Conservation (phyloP, 768 basidiomycete genomes). For the Suillus spraguei region DNA sequence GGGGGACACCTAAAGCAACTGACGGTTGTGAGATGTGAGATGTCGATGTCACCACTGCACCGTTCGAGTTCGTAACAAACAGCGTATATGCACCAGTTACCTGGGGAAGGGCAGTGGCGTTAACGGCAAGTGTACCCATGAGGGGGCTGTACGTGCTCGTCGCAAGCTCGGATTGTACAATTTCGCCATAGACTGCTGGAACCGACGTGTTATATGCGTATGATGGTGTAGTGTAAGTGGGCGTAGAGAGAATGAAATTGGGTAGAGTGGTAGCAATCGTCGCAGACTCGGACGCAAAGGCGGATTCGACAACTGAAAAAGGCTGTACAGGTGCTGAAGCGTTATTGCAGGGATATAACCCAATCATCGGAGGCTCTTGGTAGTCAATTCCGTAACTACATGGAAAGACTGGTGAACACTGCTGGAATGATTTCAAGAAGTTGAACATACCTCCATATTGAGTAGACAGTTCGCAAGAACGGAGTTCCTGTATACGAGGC, state of each 20-base stretch:
- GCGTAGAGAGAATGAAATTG: slow-evolving; percentile 69
- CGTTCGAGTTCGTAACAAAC: slow-evolving; percentile 56
- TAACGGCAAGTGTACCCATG: slow-evolving; percentile 44
- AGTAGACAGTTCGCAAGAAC: slow-evolving; percentile 77
- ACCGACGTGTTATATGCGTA: slow-evolving; percentile 75
- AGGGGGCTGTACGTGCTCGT: slow-evolving; percentile 72
- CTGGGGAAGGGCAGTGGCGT: slow-evolving; percentile 57
- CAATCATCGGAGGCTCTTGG: slow-evolving; percentile 77
- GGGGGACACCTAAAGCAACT: slow-evolving; percentile 63
- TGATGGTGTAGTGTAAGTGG: slow-evolving; percentile 59
- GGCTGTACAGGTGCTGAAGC: slow-evolving; percentile 44
- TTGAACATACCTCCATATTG: slow-evolving; percentile 66
- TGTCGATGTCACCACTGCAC: slow-evolving; percentile 54
- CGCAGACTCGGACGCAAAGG: slow-evolving; percentile 62
- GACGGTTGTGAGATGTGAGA: slow-evolving; percentile 48
- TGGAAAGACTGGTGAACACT: slow-evolving; percentile 11
- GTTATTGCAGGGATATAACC: slow-evolving; percentile 66
- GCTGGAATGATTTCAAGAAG: neutral
- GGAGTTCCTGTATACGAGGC: slow-evolving; percentile 49
- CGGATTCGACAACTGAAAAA: slow-evolving; percentile 45
- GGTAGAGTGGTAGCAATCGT: slow-evolving; percentile 71
- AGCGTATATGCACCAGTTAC: slow-evolving; percentile 58
- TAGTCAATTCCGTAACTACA: slow-evolving; percentile 71
- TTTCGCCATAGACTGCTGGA: slow-evolving; percentile 51
- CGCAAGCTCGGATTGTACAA: slow-evolving; percentile 63